Conservation (phyloP, 352 stramenopile genomes). For the Globisporangium alternatum region DNA sequence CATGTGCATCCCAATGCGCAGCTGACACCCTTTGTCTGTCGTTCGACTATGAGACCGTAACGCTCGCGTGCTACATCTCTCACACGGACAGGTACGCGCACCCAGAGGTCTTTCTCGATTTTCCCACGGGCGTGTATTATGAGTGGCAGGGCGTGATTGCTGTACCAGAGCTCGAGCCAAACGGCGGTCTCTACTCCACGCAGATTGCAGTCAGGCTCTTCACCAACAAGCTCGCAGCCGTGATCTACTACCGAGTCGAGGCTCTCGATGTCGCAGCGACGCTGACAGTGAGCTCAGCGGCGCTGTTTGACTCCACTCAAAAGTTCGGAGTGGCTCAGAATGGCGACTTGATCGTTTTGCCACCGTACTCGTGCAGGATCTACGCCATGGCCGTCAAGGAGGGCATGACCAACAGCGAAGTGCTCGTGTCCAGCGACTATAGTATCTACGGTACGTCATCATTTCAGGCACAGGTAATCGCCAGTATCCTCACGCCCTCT, state of each 20-base stretch:
- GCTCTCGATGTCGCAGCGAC: constrained; percentile 10
- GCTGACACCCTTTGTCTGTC: constrained; percentile 56
- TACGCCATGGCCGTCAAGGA: constrained; percentile 63
- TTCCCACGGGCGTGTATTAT: constrained; percentile 69
- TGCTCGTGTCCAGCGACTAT: constrained; percentile 51
- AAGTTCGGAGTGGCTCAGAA: constrained; percentile 30
- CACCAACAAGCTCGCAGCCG: constrained; percentile 43
- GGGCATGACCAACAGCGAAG: constrained; percentile 45
- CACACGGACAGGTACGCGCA: constrained; percentile 66
- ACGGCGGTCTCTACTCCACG: constrained; percentile 52
- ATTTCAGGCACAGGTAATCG: neutral
- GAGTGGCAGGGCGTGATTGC: constrained; percentile 65
- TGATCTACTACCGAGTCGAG: constrained; percentile 60
- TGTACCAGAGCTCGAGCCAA: constrained; percentile 50
- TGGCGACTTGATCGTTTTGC: constrained; percentile 49
- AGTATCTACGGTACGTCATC: constrained; percentile 50
- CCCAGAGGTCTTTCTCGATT: constrained; percentile 62
- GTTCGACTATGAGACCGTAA: constrained; percentile 67
- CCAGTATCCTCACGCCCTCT: neutral
- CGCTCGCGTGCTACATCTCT: constrained; percentile 65
- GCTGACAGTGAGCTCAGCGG: constrained; percentile 11
- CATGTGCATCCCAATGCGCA: constrained; percentile 47
- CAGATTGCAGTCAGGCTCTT: constrained; percentile 55
- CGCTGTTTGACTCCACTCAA: constrained; percentile 27
- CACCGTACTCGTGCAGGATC: constrained; percentile 55